Base-by-base conservation (phyloP, 1,284 basidiomycete species). In the Heliocybe sulcata region DNA sequence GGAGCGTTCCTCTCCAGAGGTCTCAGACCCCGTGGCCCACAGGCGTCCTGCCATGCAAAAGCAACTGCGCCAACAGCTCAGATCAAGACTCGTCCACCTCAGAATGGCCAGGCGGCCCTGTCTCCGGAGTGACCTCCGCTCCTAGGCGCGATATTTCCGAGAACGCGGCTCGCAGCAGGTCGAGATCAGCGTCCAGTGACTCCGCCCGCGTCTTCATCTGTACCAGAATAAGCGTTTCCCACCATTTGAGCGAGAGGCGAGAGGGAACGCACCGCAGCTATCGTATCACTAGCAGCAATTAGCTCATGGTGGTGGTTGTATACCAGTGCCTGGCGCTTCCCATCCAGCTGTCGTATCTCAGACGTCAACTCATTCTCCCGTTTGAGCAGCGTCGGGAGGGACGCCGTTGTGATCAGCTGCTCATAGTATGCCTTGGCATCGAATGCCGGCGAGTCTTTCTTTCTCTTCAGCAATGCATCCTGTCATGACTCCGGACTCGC, bases 291-390 rank as follows among this genome's bases (percentile, higher is more conserved):
- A 1, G 93, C 94, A 1, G 90, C 89, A 50, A 96, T 94, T 20
- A 96, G 82, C 64, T 96, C 93, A 61, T 94, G 92, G 64, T 96
- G 93, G 63, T 96, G 93, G 61, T 96, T 94, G 67, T 96, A 96
- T 2, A 96, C 94, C 35, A 96, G 73, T 20, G 89, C 90, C 67
- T 96, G 94, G 29, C 92, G 78, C 65, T 95, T 93, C 61, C 88
- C 85, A 57, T 95, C 92, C 3, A 96, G 72, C 60, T 94, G 83
- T 45, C 90, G 79, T 57, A 96, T 94, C 69, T 94, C 88, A 50
- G 77, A 76, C 26, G 90, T 67, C 6, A 93, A 74, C 52, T 92
- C 89, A 56, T 90, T 92, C 69, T 92, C 89, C 56, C 78, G 77
- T 68, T 84, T 90, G 4, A 94, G 69, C 14, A 94, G 70, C 6